Evolutionary conservation across 2,329 filamentous ascomycete genomes (phyloP).

Genomic region (Colletotrichum graminicola): DNA sequence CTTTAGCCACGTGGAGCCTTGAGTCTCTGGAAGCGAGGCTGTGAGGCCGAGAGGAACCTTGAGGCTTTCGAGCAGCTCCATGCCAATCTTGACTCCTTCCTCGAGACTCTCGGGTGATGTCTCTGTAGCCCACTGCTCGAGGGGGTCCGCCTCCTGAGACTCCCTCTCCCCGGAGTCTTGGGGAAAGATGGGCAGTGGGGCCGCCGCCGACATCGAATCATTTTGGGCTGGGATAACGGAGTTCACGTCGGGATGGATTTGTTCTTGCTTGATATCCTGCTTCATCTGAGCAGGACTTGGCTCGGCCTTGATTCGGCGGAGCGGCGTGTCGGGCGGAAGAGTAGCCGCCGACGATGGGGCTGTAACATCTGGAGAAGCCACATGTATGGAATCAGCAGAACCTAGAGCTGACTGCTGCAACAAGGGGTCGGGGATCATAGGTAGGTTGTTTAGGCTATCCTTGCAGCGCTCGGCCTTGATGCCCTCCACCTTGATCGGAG

Average conservation of each 20-base stretch:
- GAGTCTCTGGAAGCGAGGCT: constrained; percentile 12
- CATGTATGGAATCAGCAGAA: neutral
- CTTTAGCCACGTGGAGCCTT: constrained; percentile 25
- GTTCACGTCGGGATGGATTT: neutral
- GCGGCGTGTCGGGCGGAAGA: neutral
- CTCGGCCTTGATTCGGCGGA: constrained; percentile 4
- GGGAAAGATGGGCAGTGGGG: neutral
- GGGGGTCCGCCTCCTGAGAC: neutral
- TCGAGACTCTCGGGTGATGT: constrained; percentile 27
- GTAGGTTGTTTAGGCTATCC: neutral
- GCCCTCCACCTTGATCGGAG: constrained; percentile 19
- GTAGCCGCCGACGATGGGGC: neutral
- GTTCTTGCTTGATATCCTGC: constrained; percentile 9
- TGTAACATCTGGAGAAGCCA: neutral
- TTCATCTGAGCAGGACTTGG: neutral
- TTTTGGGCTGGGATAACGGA: no score
- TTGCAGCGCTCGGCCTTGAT: constrained; percentile 10
- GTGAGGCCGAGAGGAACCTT: constrained; percentile 18
- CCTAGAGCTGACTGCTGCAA: neutral
- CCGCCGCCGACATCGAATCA: neutral
- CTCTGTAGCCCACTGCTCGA: constrained; percentile 28
- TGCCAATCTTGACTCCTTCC: constrained; percentile 16
- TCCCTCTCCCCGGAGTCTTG: neutral
- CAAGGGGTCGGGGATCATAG: neutral
- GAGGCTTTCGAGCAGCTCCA: constrained; percentile 29